Evolutionary conservation across 306 rosid species (phyloP), one percentile per base, ranked within the genome.

Genomic region (Erythrophleum fordii): DNA sequence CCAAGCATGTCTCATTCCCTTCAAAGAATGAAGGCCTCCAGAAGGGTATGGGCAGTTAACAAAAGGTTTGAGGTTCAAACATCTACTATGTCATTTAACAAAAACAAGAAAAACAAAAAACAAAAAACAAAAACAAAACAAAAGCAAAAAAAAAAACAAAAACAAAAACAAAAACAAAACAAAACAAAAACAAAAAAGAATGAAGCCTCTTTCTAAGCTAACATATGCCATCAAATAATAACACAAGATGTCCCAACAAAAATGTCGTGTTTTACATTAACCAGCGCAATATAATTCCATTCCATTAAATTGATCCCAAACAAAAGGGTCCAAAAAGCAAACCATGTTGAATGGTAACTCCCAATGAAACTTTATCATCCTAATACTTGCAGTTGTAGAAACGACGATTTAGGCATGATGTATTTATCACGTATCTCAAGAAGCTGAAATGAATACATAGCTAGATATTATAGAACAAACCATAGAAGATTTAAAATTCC

Each of bases 361-460:
- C 44, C 42, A 8, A 48, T 48, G 59, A 31, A 72, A 51, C 16
- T 31, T 31, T 66, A 73, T 52, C 34, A 12, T 5, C 35, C 77
- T 35, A n/a, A 20, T 20, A 18, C 64, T 34, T 4, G 18, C 2
- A 68, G 18, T 4, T 42, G 31, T 41, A 66, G 64, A 67, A 77
- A 77, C 42, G 12, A 77, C 42, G 37, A 49, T 14, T 35, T 25
- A n/a, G 44, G 6, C 16, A 31, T 18, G 52, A 25, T 34, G 53
- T 16, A 55, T n/a, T 28, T 18, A 44, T 66, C 59, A 31, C 9
- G 66, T 35, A 53, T 55, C 9, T 25, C 11, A 66, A 16, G 16
- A 10, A 66, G 69, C 69, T 51, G 51, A 35, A 56, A 77, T 66
- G 28, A 67, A 45, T 22, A 77, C 64, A 23, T n/a, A 48, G 64